phyloP scores from a whole-genome alignment of 441 rosid species.

The Bocquillonia castaneifolia region DNA sequence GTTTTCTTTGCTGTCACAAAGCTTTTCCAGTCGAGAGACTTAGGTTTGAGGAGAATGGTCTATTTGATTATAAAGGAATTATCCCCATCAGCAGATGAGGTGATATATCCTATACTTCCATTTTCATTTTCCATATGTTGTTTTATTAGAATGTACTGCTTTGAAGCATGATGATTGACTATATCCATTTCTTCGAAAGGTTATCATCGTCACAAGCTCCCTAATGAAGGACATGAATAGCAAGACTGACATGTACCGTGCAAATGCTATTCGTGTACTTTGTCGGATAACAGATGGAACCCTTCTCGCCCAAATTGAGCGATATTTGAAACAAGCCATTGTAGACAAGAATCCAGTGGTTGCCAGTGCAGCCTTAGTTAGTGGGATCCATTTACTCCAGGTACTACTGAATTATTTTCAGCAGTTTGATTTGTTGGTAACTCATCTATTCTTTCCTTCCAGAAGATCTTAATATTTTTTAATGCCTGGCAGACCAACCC shows the following conservation, averaged over 20 bases:
- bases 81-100: conserved; percentile 99
- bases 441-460: not conserved
- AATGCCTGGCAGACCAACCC: conserved; percentile 69
- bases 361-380: conserved; percentile 98
- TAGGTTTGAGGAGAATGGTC: conserved; percentile 96
- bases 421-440: not conserved
- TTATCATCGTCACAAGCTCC: conserved; percentile 96
- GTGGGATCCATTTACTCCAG: conserved; percentile 96
- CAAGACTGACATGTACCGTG: conserved; percentile 96
- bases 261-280: conserved; percentile 95
- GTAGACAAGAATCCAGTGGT: conserved; percentile 98
- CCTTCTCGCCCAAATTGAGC: conserved; percentile 89
- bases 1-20: conserved; percentile 94
- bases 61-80: conserved; percentile 95
- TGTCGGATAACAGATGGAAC: conserved; percentile 93
- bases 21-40: conserved; percentile 90
- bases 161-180: conserved; percentile 18
- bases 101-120: conserved; percentile 28
- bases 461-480: conserved; percentile 12
- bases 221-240: conserved; percentile 99
- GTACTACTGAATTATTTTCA: conserved; percentile 32
- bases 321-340: conserved; percentile 95
- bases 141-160: not conserved
- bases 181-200: conserved; percentile 37
- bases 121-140: conserved; percentile 8